Evolutionary conservation across 2,329 filamentous ascomycete genomes (phyloP).

Genomic region (Cladosporium austrohemisphaericum): DNA sequence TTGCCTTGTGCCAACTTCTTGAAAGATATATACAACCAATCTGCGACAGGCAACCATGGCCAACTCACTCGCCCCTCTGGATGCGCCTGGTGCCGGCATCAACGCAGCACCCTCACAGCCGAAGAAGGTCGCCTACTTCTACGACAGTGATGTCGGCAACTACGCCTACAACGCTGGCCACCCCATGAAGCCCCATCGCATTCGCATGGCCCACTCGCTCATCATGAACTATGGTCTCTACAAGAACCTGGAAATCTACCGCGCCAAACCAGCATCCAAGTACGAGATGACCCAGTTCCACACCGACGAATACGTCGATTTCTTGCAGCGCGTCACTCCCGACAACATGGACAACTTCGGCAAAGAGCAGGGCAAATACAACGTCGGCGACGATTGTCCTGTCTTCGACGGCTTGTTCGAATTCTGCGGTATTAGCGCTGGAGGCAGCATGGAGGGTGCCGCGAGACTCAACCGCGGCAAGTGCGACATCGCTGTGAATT

Average conservation of each 20-base stretch:
- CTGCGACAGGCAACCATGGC: not conserved
- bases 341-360: constrained; percentile 96
- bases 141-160: constrained; percentile 96
- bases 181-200: constrained; percentile 65
- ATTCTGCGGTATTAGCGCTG: constrained; percentile 67
- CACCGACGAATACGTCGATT: constrained; percentile 70
- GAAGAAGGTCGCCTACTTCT: constrained; percentile 96
- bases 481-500: constrained; percentile 61
- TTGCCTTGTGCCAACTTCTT: too few species aligned
- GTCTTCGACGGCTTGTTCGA: constrained; percentile 69
- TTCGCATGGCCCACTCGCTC: constrained; percentile 61
- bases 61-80: constrained; percentile 47
- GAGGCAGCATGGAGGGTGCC: constrained; percentile 67
- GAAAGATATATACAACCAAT: not conserved
- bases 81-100: constrained; percentile 45
- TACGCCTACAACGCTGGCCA: constrained; percentile 85
- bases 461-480: constrained; percentile 65
- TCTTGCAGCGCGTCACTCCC: constrained; percentile 81
- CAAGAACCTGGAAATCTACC: constrained; percentile 69
- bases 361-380: constrained; percentile 80
- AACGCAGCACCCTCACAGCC: constrained; percentile 51
- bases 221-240: constrained; percentile 73
- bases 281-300: constrained; percentile 72
- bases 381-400: constrained; percentile 61
- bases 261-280: constrained; percentile 50